Conservation (phyloP, 441 rosid species). For the Populus hybrid region DNA sequence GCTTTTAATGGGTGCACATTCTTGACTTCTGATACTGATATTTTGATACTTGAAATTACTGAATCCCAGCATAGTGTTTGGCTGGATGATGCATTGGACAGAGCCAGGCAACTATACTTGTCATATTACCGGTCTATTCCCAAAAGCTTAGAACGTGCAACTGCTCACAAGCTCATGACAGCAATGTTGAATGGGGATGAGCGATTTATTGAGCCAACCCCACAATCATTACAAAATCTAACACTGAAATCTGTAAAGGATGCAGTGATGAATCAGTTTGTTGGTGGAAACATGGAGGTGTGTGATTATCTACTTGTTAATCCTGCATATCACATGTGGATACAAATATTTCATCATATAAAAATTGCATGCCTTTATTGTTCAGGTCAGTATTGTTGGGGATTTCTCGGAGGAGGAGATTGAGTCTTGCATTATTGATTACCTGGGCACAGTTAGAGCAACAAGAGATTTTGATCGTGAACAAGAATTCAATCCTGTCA, state of each 20-base stretch:
- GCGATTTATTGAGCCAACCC: conserved; percentile 96
- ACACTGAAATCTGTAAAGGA: conserved; percentile 74
- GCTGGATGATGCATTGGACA: conserved; percentile 99
- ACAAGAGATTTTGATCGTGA: conserved; percentile 37
- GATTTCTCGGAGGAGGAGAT: conserved; percentile 92
- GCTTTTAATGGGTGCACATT: background rate
- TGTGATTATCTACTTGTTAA: conserved; percentile 17
- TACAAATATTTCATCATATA: conserved; percentile 18
- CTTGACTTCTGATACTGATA: background rate
- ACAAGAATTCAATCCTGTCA: conserved; percentile 49
- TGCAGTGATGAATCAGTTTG: conserved; percentile 96
- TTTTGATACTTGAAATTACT: conserved; percentile 25
- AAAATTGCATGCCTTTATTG: conserved; percentile 21
- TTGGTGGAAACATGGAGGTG: conserved; percentile 98
- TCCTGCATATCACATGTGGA: conserved; percentile 11
- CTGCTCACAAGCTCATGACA: conserved; percentile 97
- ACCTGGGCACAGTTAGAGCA: conserved; percentile 88
- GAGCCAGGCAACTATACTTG: conserved; percentile 92
- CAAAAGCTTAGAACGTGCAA: conserved; percentile 98
- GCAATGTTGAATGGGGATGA: conserved; percentile 99
- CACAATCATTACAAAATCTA: conserved; percentile 74
- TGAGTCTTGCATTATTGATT: conserved; percentile 83
- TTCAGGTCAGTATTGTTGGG: conserved; percentile 94
- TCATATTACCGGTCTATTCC: conserved; percentile 97
- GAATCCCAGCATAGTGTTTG: conserved; percentile 95